Conservation (phyloP, 441 rosid species). For the Euphorbia celastroides region DNA sequence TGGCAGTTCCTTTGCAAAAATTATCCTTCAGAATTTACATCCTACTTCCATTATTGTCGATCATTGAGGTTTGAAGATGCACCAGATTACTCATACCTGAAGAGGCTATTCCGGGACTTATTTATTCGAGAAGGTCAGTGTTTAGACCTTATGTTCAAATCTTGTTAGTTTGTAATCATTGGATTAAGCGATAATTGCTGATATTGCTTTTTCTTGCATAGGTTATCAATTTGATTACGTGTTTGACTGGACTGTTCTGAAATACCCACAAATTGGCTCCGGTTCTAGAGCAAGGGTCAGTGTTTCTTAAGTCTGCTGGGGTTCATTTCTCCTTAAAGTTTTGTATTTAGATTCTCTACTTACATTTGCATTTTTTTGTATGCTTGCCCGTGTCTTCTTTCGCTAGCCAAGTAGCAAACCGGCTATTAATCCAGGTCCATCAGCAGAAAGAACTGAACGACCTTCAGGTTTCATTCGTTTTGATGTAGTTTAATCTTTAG, state of each 20-base stretch:
- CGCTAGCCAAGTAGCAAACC: constrained; percentile 54
- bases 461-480: constrained; percentile 44
- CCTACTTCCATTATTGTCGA: constrained; percentile 92
- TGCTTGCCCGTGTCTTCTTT: constrained; percentile 13
- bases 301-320: too few species aligned
- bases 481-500: not conserved
- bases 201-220: too few species aligned
- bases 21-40: constrained; percentile 81
- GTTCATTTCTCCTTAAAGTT: too few species aligned
- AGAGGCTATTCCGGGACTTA: constrained; percentile 94
- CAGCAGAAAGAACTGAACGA: constrained; percentile 56
- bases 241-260: constrained; percentile 94
- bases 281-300: constrained; percentile 79
- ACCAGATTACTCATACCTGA: constrained; percentile 96
- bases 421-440: constrained; percentile 54
- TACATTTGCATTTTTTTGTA: not conserved
- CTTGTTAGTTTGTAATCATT: not conserved
- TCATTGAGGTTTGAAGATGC: constrained; percentile 93
- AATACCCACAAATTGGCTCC: constrained; percentile 79
- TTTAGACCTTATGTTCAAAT: too few species aligned
- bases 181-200: too few species aligned
- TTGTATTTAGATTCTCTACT: constrained; percentile 3
- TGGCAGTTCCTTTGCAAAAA: constrained; percentile 97
- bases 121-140: constrained; percentile 90
- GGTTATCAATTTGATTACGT: constrained; percentile 98